Conservation (phyloP, 139 green algal genomes). For the Tetradesmus lagerheimii region DNA sequence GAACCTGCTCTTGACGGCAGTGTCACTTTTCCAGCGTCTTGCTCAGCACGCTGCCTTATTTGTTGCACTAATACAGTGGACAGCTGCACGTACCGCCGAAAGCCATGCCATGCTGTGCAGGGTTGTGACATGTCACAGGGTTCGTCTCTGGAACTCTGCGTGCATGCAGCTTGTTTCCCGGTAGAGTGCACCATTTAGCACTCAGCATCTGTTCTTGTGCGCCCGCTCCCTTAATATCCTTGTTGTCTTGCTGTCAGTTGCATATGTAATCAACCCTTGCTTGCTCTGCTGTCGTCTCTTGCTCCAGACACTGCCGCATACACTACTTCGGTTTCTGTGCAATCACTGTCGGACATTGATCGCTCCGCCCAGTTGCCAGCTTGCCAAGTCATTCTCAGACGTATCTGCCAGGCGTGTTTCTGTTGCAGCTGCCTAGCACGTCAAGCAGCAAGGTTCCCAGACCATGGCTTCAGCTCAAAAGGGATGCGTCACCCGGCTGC, state of each 20-base stretch:
- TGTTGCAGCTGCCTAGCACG: background rate
- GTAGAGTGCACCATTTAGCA: background rate
- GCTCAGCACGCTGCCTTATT: background rate
- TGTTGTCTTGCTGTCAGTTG: background rate
- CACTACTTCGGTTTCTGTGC: too few relatives aligned
- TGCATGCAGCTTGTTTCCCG: background rate
- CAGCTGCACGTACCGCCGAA: too few relatives aligned
- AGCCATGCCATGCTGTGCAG: background rate
- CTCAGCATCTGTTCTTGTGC: background rate
- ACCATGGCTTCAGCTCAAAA: constrained; percentile 59
- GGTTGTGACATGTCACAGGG: background rate
- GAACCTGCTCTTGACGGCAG: background rate
- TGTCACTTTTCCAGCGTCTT: background rate
- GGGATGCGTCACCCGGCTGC: constrained; percentile 74
- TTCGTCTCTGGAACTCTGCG: background rate
- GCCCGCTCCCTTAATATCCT: background rate
- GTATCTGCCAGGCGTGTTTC: background rate
- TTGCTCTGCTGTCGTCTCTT: background rate
- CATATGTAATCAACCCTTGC: background rate
- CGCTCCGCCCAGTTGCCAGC: background rate
- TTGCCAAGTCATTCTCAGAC: background rate
- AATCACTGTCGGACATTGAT: too few relatives aligned
- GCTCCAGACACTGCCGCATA: too few relatives aligned
- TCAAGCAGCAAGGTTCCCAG: background rate
- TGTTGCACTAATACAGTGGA: background rate